Evolutionary conservation across 2,329 filamentous ascomycete genomes (phyloP).

Genomic region (Hypoxylon sp.): DNA sequence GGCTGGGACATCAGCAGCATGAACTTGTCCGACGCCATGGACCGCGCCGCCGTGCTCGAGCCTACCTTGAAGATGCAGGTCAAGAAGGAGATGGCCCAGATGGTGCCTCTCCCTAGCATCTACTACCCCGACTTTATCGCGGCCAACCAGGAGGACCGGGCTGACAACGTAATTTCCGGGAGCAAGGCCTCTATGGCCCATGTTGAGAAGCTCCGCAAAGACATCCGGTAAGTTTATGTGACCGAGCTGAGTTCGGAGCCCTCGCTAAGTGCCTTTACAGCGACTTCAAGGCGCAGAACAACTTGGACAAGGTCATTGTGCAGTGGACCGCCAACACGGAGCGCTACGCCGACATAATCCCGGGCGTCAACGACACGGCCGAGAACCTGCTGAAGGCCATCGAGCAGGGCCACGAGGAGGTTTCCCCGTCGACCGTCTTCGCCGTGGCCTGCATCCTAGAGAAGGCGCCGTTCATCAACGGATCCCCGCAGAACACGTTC

Average conservation of each 20-base stretch:
- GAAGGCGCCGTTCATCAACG: constrained; percentile 94
- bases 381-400: constrained; percentile 93
- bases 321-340: constrained; percentile 99
- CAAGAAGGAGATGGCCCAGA: constrained; percentile 89
- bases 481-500: constrained; percentile 98
- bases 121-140: constrained; percentile 99
- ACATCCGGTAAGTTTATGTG: constrained; percentile 75
- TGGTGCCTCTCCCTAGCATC: constrained; percentile 91
- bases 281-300: constrained; percentile 88
- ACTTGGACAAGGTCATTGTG: constrained; percentile 93
- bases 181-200: constrained; percentile 87
- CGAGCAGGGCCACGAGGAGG: constrained; percentile 85
- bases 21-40: constrained; percentile 92
- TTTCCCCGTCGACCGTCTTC: constrained; percentile 96
- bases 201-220: constrained; percentile 90
- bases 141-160: constrained; percentile 96
- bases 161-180: constrained; percentile 88
- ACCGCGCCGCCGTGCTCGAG: constrained; percentile 93
- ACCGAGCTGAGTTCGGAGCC: neutral
- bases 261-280: constrained; percentile 54
- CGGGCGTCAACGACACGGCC: constrained; percentile 94
- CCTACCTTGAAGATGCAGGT: constrained; percentile 91
- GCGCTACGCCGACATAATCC: constrained; percentile 88
- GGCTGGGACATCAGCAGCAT: constrained; percentile 97
- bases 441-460: constrained; percentile 95